phyloP scores from a whole-genome alignment of 2,329 filamentous ascomycete species.

The Cladosporium colombiae region DNA sequence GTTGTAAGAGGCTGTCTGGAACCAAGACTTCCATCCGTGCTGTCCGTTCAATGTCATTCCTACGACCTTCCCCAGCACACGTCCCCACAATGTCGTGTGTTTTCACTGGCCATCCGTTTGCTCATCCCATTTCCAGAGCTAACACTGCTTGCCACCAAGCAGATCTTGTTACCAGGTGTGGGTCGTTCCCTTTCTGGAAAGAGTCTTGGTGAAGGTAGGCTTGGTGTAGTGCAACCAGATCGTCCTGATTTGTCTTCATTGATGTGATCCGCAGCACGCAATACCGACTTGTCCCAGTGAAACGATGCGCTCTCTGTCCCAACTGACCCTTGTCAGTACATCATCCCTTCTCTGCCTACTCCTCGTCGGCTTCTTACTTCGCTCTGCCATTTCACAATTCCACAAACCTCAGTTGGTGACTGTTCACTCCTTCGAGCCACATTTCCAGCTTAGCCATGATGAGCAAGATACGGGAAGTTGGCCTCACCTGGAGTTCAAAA shows the following conservation, averaged over 20 bases:
- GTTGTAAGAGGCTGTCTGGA: neutral
- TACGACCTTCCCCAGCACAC: neutral
- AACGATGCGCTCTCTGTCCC: neutral
- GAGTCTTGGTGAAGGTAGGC: too few relatives aligned
- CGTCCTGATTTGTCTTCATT: neutral
- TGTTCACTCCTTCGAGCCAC: slow-evolving; percentile 1
- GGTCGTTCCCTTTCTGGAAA: neutral
- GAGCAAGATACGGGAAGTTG: neutral
- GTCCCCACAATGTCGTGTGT: slow-evolving; percentile 5
- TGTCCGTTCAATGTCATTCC: neutral
- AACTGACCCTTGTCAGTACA: neutral
- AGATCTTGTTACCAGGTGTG: neutral
- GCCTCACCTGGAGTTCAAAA: slow-evolving; percentile 12
- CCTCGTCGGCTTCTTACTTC: neutral
- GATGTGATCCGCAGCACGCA: neutral
- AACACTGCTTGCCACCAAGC: neutral
- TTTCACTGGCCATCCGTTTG: neutral
- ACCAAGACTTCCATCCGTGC: neutral
- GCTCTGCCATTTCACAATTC: neutral
- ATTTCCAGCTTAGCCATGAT: neutral
- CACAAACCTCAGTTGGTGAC: neutral
- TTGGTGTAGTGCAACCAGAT: neutral
- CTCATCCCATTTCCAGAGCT: neutral
- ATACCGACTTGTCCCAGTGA: neutral
- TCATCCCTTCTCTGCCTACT: slow-evolving; percentile 5